Evolutionary conservation across 164 flowering plant genomes (phyloP).

Genomic region (Sedum album): DNA sequence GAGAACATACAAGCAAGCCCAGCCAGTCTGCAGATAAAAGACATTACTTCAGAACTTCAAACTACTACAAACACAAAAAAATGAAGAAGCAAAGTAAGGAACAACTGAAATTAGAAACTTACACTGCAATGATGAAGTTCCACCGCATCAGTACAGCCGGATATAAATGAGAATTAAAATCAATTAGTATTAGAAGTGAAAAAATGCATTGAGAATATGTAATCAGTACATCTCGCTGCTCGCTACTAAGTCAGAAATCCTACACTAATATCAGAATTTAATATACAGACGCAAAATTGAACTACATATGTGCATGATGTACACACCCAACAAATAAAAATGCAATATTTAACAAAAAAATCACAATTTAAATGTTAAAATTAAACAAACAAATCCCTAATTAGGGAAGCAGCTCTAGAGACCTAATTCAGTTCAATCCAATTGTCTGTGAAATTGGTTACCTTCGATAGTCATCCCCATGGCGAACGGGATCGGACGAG

Average conservation of each 20-base stretch:
- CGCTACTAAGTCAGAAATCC: too few relatives aligned
- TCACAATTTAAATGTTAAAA: too few relatives aligned
- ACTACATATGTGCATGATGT: too few relatives aligned
- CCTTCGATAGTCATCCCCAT: too few relatives aligned
- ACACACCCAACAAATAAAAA: background rate
- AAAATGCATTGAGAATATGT: too few relatives aligned
- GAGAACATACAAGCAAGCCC: constrained; percentile 99
- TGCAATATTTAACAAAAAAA: too few relatives aligned
- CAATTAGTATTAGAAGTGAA: constrained; percentile 4
- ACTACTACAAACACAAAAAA: background rate
- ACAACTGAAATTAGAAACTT: constrained; percentile 19
- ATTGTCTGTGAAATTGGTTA: too few relatives aligned
- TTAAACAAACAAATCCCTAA: background rate
- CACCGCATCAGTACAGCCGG: constrained; percentile 7
- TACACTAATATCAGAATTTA: too few relatives aligned
- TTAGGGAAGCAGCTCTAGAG: background rate
- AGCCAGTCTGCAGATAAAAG: constrained; percentile 57
- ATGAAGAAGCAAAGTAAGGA: background rate
- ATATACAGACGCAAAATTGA: too few relatives aligned
- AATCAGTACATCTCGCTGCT: too few relatives aligned
- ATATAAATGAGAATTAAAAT: constrained; percentile 10
- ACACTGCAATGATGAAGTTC: constrained; percentile 36
- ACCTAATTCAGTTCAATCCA: too few relatives aligned
- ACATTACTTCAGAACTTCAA: background rate
- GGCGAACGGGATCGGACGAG: too few relatives aligned